These are phyloP conservation scores for Dacryopinax primogenitus DNA, from an alignment of 768 basidiomycete species.

Conservation along the genomic window DNA sequence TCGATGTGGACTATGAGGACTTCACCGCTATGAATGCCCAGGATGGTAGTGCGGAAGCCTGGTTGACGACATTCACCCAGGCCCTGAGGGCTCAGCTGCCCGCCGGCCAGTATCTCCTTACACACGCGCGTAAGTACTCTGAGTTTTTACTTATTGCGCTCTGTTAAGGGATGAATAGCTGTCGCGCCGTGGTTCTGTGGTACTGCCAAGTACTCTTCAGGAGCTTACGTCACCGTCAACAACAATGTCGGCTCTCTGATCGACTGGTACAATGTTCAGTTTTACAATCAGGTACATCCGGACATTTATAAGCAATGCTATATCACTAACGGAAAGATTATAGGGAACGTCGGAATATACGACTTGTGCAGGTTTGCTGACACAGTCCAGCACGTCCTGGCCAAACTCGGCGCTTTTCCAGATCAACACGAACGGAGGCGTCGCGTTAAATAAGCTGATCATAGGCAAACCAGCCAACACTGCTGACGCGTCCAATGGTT, in stretches of 20 bases:
- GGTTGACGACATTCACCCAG: constrained; percentile 31
- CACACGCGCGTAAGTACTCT: constrained; percentile 27
- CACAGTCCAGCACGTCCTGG: constrained; percentile 45
- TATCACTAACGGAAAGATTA: background rate
- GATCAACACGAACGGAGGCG: constrained; percentile 28
- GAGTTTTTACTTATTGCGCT: too few relatives aligned
- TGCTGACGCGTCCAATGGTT: constrained; percentile 15
- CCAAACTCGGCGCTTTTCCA: constrained; percentile 48
- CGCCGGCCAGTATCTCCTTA: constrained; percentile 27
- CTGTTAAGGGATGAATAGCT: constrained; percentile 27
- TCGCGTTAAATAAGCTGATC: constrained; percentile 28
- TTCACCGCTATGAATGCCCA: constrained; percentile 46
- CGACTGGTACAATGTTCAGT: constrained; percentile 30
- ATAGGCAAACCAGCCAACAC: constrained; percentile 28
- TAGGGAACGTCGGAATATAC: constrained; percentile 38
- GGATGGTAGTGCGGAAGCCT: constrained; percentile 39
- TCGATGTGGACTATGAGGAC: constrained; percentile 56
- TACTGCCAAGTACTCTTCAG: background rate
- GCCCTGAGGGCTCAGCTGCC: constrained; percentile 30
- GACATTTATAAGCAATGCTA: background rate
- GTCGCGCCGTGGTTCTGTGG: constrained; percentile 33
- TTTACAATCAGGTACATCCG: background rate
- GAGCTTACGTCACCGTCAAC: constrained; percentile 30
- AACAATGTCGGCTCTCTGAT: constrained; percentile 32
- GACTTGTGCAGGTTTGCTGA: constrained; percentile 47